Evolutionary conservation across 306 rosid genomes (phyloP).

Genomic region (Gillenia trifoliata): DNA sequence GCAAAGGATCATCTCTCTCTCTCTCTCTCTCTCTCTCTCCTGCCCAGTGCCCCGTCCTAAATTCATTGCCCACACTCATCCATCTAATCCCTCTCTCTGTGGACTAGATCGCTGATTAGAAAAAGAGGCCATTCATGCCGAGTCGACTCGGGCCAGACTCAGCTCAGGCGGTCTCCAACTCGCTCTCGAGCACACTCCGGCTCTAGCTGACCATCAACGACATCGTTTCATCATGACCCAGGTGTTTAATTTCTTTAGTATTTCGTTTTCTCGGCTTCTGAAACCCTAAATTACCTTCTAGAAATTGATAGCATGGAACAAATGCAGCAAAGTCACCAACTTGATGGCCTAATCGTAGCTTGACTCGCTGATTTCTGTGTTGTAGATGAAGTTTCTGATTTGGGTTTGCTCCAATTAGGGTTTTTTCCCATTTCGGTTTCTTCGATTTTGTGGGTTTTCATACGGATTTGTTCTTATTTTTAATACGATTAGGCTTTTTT

Average conservation of each 20-base stretch:
- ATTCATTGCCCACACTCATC: conserved; percentile 15
- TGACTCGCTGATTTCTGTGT: conserved; percentile 1
- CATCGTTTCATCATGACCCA: conserved; percentile 19
- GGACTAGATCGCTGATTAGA: conserved; percentile 31
- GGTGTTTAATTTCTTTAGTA: conserved; percentile 32
- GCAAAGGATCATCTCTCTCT: not conserved
- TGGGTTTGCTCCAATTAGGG: conserved; percentile 23
- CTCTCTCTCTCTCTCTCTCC: not conserved
- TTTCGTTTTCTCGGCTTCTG: conserved; percentile 1
- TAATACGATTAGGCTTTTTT: conserved; percentile 9
- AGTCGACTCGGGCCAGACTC: conserved; percentile 15
- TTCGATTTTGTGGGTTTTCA: conserved; percentile 6
- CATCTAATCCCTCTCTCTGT: not conserved
- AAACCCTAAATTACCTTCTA: conserved; percentile 3
- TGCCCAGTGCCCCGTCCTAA: not conserved
- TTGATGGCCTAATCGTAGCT: conserved; percentile 4
- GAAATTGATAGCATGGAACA: not conserved
- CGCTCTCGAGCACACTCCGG: conserved; percentile 4
- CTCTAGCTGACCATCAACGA: conserved; percentile 6
- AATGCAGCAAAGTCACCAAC: not conserved
- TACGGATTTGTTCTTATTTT: conserved; percentile 4
- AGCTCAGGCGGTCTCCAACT: not conserved
- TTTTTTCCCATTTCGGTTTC: not conserved
- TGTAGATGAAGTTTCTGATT: conserved; percentile 3
- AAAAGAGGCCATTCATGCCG: conserved; percentile 14